Conservation (phyloP, 352 stramenopile genomes). For the Globisporangium emineosum region DNA sequence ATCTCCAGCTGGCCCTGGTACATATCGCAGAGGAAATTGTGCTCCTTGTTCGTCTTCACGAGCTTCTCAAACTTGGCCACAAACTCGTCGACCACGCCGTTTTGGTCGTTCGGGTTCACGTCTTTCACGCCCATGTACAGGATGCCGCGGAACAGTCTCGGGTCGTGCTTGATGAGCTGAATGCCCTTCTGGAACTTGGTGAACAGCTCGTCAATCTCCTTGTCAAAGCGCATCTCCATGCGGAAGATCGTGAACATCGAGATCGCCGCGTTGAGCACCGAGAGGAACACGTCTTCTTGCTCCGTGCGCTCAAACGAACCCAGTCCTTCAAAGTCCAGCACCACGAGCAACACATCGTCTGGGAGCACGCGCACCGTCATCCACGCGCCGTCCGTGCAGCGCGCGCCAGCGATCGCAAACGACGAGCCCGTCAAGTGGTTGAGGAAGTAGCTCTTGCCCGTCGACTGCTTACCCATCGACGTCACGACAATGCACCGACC, state of each 20-base stretch:
- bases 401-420: constrained; percentile 61
- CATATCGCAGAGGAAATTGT: constrained; percentile 65
- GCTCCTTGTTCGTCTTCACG: constrained; percentile 43
- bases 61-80: constrained; percentile 41
- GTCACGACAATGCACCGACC: constrained; percentile 19
- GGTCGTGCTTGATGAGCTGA: constrained; percentile 59
- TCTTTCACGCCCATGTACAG: constrained; percentile 79
- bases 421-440: constrained; percentile 75
- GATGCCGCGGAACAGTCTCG: constrained; percentile 48
- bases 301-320: constrained; percentile 71
- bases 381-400: constrained; percentile 67
- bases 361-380: constrained; percentile 48
- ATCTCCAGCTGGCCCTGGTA: constrained; percentile 55
- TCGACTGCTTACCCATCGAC: constrained; percentile 46
- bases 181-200: constrained; percentile 64
- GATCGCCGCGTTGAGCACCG: constrained; percentile 64
- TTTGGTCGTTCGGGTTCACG: constrained; percentile 64
- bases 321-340: constrained; percentile 77
- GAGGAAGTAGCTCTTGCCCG: constrained; percentile 76
- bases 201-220: constrained; percentile 71
- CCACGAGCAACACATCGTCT: constrained; percentile 48
- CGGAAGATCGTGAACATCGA: constrained; percentile 76
- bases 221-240: constrained; percentile 77
- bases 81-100: constrained; percentile 50
- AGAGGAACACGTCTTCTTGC: constrained; percentile 75